Evolutionary conservation across 2,329 filamentous ascomycete genomes (phyloP).

Genomic region (Phyllosticta paracitricarpa): DNA sequence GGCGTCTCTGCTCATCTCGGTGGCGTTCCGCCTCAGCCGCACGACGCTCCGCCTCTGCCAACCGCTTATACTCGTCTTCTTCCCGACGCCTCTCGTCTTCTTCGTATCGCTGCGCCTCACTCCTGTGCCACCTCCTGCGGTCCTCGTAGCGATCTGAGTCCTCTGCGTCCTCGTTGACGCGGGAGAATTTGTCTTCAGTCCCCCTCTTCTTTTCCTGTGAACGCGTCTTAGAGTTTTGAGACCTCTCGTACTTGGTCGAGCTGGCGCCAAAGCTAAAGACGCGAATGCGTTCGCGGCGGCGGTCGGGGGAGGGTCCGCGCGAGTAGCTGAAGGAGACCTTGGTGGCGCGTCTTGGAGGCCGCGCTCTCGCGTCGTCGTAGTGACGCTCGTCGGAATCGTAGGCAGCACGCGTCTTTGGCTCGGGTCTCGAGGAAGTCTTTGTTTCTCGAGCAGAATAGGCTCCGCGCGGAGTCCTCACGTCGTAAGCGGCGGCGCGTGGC

Average conservation of each 20-base stretch:
- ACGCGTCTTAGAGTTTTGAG: constrained; percentile 10
- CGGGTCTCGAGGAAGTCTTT: constrained; percentile 5
- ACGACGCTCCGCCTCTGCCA: constrained; percentile 12
- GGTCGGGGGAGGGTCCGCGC: background rate
- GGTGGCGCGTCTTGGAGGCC: background rate
- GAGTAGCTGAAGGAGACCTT: background rate
- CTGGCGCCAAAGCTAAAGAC: background rate
- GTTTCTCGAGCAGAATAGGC: constrained; percentile 17
- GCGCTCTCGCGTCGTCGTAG: background rate
- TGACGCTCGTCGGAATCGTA: constrained; percentile 6
- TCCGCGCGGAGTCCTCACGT: constrained; percentile 12
- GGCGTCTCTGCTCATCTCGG: background rate
- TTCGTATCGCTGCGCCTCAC: constrained; percentile 1
- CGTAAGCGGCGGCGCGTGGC: constrained; percentile 19
- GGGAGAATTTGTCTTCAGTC: constrained; percentile 1
- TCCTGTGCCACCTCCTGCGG: constrained; percentile 14
- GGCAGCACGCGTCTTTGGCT: constrained; percentile 16
- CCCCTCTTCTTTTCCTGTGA: constrained; percentile 7
- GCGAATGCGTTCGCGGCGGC: background rate
- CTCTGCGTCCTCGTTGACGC: constrained; percentile 1
- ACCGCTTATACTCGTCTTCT: constrained; percentile 23
- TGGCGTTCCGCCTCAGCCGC: constrained; percentile 10
- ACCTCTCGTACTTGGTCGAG: constrained; percentile 3
- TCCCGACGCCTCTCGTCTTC: constrained; percentile 31
- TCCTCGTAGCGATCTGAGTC: constrained; percentile 23